Conservation (phyloP, 2,329 filamentous ascomycete genomes). For the Colletotrichum cuscutae region DNA sequence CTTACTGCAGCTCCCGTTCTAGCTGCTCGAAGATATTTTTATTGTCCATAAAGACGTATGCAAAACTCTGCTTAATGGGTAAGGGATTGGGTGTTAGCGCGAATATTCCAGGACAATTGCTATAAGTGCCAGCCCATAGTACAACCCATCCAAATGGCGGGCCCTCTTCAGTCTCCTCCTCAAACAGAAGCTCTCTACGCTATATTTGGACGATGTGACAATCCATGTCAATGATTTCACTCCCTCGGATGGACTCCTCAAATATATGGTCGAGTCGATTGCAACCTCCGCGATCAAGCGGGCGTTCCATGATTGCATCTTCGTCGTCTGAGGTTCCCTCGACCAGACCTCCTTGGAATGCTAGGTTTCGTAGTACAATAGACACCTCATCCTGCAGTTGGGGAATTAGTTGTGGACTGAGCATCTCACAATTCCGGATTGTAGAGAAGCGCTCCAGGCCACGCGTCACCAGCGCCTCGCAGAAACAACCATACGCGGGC, state of each 20-base stretch:
- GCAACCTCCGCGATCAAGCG: neutral
- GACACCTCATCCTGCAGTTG: neutral
- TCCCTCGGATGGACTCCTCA: neutral
- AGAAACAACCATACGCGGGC: too few relatives aligned
- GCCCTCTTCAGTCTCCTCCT: neutral
- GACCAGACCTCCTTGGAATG: neutral
- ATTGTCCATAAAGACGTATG: too few relatives aligned
- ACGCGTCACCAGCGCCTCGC: neutral
- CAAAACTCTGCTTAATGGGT: too few relatives aligned
- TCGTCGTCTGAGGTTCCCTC: neutral
- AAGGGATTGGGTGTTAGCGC: too few relatives aligned
- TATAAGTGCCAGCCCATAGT: neutral
- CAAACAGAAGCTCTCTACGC: neutral
- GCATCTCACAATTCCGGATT: neutral
- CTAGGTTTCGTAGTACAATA: neutral
- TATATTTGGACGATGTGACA: neutral
- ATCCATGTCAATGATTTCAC: neutral
- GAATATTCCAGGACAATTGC: neutral
- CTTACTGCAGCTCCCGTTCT: too few relatives aligned
- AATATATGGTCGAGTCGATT: neutral
- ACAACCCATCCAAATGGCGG: neutral
- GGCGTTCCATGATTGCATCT: neutral
- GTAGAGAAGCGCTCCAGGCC: neutral
- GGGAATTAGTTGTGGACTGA: neutral
- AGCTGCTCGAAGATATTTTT: too few relatives aligned